Percentiles rank a stretch among this genome's conserved stretches.
Conservation (phyloP, 768 basidiomycete genomes). For the Pisolithus sp. region DNA sequence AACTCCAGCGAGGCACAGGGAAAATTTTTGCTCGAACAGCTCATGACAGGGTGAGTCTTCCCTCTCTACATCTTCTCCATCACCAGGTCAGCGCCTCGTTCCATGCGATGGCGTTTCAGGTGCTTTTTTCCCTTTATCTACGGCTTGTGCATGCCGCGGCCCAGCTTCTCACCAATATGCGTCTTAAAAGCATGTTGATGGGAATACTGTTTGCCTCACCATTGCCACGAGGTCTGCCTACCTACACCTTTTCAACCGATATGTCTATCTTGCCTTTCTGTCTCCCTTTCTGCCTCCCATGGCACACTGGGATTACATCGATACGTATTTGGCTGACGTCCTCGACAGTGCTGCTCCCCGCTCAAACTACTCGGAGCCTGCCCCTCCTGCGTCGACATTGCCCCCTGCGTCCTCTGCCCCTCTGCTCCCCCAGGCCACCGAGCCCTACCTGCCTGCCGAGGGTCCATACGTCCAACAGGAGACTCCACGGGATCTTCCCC, state of each 20-base stretch:
- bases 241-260: constrained; percentile 18
- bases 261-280: constrained; percentile 9
- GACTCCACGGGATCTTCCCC: constrained; percentile 20
- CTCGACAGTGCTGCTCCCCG: constrained; percentile 39
- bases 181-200: constrained; percentile 9
- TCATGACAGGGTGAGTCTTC: constrained; percentile 69
- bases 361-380: constrained; percentile 46
- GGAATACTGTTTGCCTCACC: constrained; percentile 20
- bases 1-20: constrained; percentile 58
- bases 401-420: constrained; percentile 43
- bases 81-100: background rate
- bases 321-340: constrained; percentile 24
- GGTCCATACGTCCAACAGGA: constrained; percentile 17
- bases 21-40: constrained; percentile 70
- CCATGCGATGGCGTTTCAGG: background rate
- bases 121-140: background rate
- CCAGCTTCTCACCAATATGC: background rate
- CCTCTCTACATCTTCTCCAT: constrained; percentile 3
- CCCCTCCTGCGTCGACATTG: constrained; percentile 28
- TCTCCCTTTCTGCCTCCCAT: constrained; percentile 18
- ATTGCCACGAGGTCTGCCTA: constrained; percentile 19
- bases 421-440: constrained; percentile 22
- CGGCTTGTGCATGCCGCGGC: background rate
- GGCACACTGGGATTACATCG: constrained; percentile 29
- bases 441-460: constrained; percentile 40